Percentiles rank a stretch among this genome's conserved stretches.
Conservation (phyloP, 2,329 filamentous ascomycete species). For the Plectosphaerella sp. region DNA sequence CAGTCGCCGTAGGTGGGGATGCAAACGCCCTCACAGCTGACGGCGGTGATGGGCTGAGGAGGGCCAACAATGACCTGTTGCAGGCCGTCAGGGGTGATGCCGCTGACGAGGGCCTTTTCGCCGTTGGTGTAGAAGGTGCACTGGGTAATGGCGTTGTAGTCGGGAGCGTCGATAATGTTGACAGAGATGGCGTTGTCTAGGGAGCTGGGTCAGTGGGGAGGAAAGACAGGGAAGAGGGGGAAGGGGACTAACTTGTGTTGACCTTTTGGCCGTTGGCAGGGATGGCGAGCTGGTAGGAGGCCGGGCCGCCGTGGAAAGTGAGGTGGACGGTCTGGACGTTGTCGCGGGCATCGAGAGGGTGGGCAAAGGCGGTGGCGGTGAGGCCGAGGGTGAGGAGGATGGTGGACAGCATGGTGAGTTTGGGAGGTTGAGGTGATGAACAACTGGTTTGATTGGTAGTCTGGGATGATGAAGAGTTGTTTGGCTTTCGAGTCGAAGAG, state of each 20-base stretch:
- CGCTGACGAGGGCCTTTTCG: slow-evolving; percentile 24
- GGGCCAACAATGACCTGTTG: slow-evolving; percentile 39
- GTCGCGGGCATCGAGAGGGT: slow-evolving; percentile 18
- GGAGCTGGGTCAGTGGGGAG: not conserved
- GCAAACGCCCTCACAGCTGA: slow-evolving; percentile 37
- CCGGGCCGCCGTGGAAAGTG: slow-evolving; percentile 37
- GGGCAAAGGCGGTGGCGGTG: slow-evolving; percentile 1
- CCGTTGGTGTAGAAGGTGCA: slow-evolving; percentile 38
- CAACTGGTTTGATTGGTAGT: no score
- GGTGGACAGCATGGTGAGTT: slow-evolving; percentile 15
- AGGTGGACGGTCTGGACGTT: slow-evolving; percentile 33
- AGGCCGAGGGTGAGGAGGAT: slow-evolving; percentile 7
- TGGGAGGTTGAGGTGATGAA: no score
- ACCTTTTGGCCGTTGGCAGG: slow-evolving; percentile 33
- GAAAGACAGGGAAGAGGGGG: not conserved
- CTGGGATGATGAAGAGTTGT: no score
- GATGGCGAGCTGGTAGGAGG: slow-evolving; percentile 34
- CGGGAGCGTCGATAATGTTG: slow-evolving; percentile 33
- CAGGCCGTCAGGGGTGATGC: slow-evolving; percentile 22
- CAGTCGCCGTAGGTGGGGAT: slow-evolving; percentile 34
- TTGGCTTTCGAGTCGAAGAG: no score
- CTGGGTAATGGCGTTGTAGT: slow-evolving; percentile 35
- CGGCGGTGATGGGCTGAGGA: slow-evolving; percentile 35
- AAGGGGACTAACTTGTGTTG: slow-evolving; percentile 26
- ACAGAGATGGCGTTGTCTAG: slow-evolving; percentile 34